phyloP scores from a whole-genome alignment of 331 rosid genomes.

The Pyrus hybrid region DNA sequence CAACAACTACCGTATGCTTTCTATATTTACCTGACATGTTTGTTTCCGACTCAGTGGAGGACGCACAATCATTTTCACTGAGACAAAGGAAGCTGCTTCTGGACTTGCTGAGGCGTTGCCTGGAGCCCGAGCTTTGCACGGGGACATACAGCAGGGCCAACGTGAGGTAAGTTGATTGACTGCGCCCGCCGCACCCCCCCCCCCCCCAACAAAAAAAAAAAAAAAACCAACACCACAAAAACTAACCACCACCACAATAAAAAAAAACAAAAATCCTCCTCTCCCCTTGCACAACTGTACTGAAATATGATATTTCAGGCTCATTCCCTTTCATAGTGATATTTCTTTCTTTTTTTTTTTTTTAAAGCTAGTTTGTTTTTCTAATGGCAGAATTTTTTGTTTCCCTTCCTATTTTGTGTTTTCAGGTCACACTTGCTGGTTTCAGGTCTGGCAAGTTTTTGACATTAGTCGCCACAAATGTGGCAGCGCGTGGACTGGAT shows the following conservation, averaged over 20 bases:
- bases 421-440: constrained; percentile 68
- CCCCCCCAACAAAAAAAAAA: too few species aligned
- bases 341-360: too few species aligned
- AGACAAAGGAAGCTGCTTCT: constrained; percentile 81
- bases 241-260: too few species aligned
- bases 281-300: background rate
- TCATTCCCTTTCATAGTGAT: background rate
- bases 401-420: constrained; percentile 3
- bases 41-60: constrained; percentile 62
- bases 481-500: constrained; percentile 91
- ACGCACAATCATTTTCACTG: constrained; percentile 73
- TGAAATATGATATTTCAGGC: background rate
- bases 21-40: background rate
- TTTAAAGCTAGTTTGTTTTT: background rate
- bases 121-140: constrained; percentile 80
- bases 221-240: too few species aligned
- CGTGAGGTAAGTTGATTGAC: constrained; percentile 47
- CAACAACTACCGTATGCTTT: background rate
- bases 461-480: constrained; percentile 84
- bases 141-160: constrained; percentile 81
- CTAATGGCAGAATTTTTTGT: background rate
- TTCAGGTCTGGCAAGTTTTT: constrained; percentile 77
- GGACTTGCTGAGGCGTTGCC: constrained; percentile 65
- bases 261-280: too few species aligned
- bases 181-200: too few species aligned